Conservation (phyloP, 805 yeast species). For the Ogataea populi-albae region DNA sequence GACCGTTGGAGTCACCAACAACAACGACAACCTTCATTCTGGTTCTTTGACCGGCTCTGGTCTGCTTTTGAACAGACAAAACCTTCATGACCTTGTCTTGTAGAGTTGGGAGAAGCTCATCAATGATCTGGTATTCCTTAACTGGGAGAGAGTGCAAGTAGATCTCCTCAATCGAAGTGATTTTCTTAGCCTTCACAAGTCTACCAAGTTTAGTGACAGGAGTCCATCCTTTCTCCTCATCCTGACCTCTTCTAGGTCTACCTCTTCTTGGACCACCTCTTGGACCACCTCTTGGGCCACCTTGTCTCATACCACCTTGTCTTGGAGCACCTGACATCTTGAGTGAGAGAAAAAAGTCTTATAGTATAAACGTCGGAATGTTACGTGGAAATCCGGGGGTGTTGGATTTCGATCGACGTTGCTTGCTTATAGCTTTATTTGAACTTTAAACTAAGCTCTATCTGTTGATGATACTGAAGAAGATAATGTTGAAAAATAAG, state of each 20-base stretch:
- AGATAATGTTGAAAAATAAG: too few relatives aligned
- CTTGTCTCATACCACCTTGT: slow-evolving; percentile 42
- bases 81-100: slow-evolving; percentile 99
- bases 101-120: slow-evolving; percentile 90
- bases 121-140: slow-evolving; percentile 99
- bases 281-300: slow-evolving; percentile 50
- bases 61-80: slow-evolving; percentile 99
- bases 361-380: slow-evolving; percentile 48
- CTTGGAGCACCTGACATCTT: slow-evolving; percentile 47
- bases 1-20: slow-evolving; percentile 99
- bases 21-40: slow-evolving; percentile 99
- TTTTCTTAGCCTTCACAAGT: slow-evolving; percentile 98
- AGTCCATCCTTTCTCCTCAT: slow-evolving; percentile 98
- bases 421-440: too few relatives aligned
- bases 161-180: slow-evolving; percentile 94
- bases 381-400: slow-evolving; percentile 71
- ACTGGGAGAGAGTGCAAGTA: slow-evolving; percentile 99
- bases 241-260: slow-evolving; percentile 64
- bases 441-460: too few relatives aligned
- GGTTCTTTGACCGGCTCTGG: slow-evolving; percentile 99
- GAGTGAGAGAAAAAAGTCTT: slow-evolving; percentile 8
- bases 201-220: slow-evolving; percentile 99
- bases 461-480: too few relatives aligned
- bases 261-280: slow-evolving; percentile 58
- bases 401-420: slow-evolving; percentile 64